Percentiles rank a stretch among this genome's conserved stretches.
phyloP scores from a whole-genome alignment of 2,329 filamentous ascomycete species.

The Colletotrichum melonis region DNA sequence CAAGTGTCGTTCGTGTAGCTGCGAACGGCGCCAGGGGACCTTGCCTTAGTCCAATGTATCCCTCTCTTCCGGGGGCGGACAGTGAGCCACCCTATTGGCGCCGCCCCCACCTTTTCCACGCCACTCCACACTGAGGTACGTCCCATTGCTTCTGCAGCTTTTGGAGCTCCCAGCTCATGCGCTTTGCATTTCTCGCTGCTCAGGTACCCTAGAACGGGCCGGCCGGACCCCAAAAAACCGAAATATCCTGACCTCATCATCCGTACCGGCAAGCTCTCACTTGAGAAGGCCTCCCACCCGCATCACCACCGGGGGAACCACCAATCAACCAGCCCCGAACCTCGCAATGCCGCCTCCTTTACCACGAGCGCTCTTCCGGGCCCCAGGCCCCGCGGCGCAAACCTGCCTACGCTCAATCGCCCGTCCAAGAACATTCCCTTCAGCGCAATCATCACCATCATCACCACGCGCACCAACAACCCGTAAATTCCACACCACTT shows the following conservation, averaged over 20 bases:
- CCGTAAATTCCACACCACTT: conserved; percentile 33
- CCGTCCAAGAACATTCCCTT: not conserved
- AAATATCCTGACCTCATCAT: conserved; percentile 30
- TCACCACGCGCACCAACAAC: not conserved
- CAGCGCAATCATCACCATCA: not conserved
- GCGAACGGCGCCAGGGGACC: not conserved
- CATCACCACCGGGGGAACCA: not conserved
- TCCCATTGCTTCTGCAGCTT: not conserved
- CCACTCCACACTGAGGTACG: conserved; percentile 2
- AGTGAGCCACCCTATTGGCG: not conserved
- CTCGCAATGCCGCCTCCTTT: conserved; percentile 24
- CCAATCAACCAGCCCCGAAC: not conserved
- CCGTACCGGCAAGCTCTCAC: not conserved
- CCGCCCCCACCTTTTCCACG: not conserved
- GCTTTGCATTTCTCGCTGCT: not conserved
- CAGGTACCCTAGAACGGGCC: conserved; percentile 17
- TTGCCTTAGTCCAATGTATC: not conserved
- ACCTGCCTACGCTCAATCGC: conserved; percentile 3
- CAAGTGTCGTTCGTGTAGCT: conserved; percentile 26
- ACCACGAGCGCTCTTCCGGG: conserved; percentile 10
- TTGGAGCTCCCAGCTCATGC: conserved; percentile 3
- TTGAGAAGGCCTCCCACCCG: not conserved
- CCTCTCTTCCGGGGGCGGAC: conserved; percentile 12
- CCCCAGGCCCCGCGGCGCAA: not conserved
- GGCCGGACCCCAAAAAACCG: conserved; percentile 6